Conservation (phyloP, 148 eudicot species). For the Rhododendron ovatum region DNA sequence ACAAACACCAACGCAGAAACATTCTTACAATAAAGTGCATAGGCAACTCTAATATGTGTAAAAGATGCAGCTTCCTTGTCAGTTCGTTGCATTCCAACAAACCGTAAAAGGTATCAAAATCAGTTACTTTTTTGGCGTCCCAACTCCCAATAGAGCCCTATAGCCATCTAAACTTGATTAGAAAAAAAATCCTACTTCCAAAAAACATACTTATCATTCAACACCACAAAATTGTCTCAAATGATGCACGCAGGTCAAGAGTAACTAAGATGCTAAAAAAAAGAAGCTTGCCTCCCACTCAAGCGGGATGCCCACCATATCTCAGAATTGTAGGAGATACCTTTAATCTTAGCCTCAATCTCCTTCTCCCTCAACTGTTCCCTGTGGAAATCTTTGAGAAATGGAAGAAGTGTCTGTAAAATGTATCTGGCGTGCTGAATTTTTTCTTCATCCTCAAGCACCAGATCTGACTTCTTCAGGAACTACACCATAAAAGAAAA, state of each 20-base stretch:
- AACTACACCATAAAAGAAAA: slow-evolving; percentile 11
- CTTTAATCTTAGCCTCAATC: slow-evolving; percentile 40
- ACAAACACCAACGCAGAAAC: background rate
- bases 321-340: slow-evolving; percentile 12
- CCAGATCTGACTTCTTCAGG: background rate
- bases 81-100: background rate
- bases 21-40: background rate
- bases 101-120: background rate
- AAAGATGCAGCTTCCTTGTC: background rate
- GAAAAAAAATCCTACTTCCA: background rate
- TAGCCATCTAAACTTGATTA: background rate
- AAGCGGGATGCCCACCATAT: background rate
- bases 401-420: slow-evolving; percentile 27
- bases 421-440: slow-evolving; percentile 23
- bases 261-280: background rate
- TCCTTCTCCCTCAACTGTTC: slow-evolving; percentile 35
- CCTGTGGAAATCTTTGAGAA: slow-evolving; percentile 26
- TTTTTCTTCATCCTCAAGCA: slow-evolving; percentile 8
- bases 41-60: background rate
- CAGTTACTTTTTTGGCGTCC: background rate
- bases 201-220: background rate
- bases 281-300: background rate
- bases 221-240: background rate
- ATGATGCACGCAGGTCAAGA: background rate
- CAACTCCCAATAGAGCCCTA: background rate